Evolutionary conservation across 1,139 yeast species (phyloP).

Genomic region (Zygosaccharomyces sapae): DNA sequence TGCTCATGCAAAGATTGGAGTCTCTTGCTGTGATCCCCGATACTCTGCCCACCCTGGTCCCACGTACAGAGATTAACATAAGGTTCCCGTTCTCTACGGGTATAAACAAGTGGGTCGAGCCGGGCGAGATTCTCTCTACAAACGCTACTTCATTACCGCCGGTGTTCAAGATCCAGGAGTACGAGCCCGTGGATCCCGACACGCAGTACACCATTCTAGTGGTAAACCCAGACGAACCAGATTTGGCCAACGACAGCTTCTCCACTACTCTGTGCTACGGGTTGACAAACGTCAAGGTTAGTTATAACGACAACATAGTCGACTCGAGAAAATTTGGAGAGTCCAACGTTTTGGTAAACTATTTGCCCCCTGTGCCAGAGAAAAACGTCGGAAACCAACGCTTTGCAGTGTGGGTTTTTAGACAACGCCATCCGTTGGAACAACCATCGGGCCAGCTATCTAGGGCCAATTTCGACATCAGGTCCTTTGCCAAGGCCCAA

Average conservation of each 20-base stretch:
- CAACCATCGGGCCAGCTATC: slow-evolving; percentile 19
- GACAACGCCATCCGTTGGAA: slow-evolving; percentile 45
- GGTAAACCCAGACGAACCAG: slow-evolving; percentile 92
- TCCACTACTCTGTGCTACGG: slow-evolving; percentile 77
- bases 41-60: slow-evolving; percentile 85
- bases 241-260: slow-evolving; percentile 62
- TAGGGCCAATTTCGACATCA: slow-evolving; percentile 61
- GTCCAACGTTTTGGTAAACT: slow-evolving; percentile 43
- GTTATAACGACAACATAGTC: slow-evolving; percentile 56
- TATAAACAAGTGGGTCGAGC: slow-evolving; percentile 64
- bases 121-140: slow-evolving; percentile 73
- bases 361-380: slow-evolving; percentile 84
- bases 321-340: slow-evolving; percentile 46
- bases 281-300: slow-evolving; percentile 60
- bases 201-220: slow-evolving; percentile 66
- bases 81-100: slow-evolving; percentile 69
- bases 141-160: slow-evolving; percentile 74
- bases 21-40: slow-evolving; percentile 85
- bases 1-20: slow-evolving; percentile 70
- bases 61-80: slow-evolving; percentile 69
- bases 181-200: slow-evolving; percentile 45
- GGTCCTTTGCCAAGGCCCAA: slow-evolving; percentile 56
- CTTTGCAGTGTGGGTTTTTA: slow-evolving; percentile 85
- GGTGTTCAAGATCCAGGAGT: slow-evolving; percentile 67
- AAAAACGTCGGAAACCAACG: slow-evolving; percentile 81